Evolutionary conservation across 2,329 filamentous ascomycete species (phyloP).

Genomic region (Ophiostoma sp.): DNA sequence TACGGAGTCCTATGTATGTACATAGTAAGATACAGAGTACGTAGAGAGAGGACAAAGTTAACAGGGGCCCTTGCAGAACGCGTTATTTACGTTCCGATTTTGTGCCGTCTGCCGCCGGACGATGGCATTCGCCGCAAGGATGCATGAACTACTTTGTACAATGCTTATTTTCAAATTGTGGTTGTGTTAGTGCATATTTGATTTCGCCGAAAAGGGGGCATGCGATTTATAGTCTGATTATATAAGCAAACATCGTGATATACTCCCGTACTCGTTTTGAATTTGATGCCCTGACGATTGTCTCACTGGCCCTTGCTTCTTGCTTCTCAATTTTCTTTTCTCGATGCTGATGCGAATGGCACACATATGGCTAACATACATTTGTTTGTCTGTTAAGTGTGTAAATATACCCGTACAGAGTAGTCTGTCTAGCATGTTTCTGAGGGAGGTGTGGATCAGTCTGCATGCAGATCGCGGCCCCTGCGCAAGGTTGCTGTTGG

Average conservation of each 20-base stretch:
- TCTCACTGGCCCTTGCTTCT: constrained; percentile 7
- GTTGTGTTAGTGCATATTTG: not conserved
- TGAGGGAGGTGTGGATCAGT: not conserved
- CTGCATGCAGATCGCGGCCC: constrained; percentile 15
- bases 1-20: no score
- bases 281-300: not conserved
- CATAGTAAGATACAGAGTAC: not conserved
- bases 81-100: not conserved
- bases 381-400: not conserved
- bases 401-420: not conserved
- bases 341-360: not conserved
- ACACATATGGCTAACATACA: not conserved
- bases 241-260: not conserved
- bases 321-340: not conserved
- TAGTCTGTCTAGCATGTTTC: not conserved
- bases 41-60: not conserved
- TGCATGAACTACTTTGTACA: not conserved
- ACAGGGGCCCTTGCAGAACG: constrained; percentile 6
- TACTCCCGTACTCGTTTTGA: no score
- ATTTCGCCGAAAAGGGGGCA: not conserved
- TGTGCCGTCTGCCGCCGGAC: not conserved
- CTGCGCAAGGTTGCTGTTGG: not conserved
- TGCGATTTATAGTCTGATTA: not conserved
- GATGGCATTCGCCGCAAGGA: not conserved
- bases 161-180: not conserved